These are phyloP conservation scores for Apiospora rasikravindrae DNA, from an alignment of 2,329 filamentous ascomycete genomes.

Conservation along the genomic window DNA sequence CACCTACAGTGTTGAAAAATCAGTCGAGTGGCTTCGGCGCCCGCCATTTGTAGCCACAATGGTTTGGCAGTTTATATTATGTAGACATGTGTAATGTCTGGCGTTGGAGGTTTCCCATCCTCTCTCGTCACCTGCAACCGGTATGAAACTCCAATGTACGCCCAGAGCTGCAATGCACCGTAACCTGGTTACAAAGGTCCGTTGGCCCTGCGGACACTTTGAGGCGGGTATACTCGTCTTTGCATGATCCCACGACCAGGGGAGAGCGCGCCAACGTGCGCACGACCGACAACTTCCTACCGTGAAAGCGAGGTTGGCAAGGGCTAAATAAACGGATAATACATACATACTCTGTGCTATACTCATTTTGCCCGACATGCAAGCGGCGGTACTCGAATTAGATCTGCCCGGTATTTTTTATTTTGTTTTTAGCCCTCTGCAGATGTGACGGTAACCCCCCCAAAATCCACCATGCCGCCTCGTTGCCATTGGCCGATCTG, in stretches of 20 bases:
- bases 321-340: background rate
- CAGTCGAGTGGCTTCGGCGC: background rate
- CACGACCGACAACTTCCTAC: background rate
- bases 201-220: background rate
- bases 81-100: background rate
- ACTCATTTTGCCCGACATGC: conserved; percentile 1
- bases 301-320: background rate
- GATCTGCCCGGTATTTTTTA: background rate
- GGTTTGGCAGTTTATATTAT: background rate
- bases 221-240: background rate
- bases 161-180: conserved; percentile 1
- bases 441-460: conserved; percentile 5
- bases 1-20: background rate
- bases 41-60: background rate
- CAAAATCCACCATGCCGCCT: background rate
- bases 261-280: background rate
- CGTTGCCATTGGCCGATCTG: background rate
- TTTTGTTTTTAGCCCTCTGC: conserved; percentile 1
- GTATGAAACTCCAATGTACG: background rate
- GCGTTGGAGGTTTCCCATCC: background rate
- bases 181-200: too few species aligned
- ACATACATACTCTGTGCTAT: background rate
- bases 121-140: conserved; percentile 1
- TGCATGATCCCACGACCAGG: background rate
- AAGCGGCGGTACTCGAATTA: background rate